phyloP scores from a whole-genome alignment of 2,329 filamentous ascomycete species.

The Trichoderma sp. region DNA sequence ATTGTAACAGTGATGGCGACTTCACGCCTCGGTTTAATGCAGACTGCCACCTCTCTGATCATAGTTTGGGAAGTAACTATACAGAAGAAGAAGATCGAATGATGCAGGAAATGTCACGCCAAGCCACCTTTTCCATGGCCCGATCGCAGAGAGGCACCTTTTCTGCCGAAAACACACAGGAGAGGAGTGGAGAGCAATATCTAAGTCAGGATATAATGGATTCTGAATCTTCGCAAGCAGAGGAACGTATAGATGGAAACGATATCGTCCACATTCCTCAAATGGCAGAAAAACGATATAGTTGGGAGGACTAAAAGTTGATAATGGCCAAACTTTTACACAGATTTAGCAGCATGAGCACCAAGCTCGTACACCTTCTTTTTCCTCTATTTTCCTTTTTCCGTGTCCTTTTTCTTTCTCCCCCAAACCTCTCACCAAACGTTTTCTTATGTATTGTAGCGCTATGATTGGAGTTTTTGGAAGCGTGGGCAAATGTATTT shows the following conservation, averaged over 20 bases:
- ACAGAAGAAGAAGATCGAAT: conserved; percentile 54
- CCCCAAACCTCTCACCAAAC: neutral
- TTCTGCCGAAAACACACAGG: conserved; percentile 8
- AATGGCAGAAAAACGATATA: conserved; percentile 51
- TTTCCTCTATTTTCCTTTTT: neutral
- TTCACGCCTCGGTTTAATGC: conserved; percentile 20
- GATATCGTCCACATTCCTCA: conserved; percentile 56
- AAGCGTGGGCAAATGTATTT: neutral
- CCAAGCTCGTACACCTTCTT: neutral
- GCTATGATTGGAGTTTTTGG: conserved; percentile 13
- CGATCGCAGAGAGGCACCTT: neutral
- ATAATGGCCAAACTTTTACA: neutral
- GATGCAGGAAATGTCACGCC: conserved; percentile 34
- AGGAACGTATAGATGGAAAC: conserved; percentile 47
- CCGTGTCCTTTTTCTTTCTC: neutral
- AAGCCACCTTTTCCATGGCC: conserved; percentile 28
- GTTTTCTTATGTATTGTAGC: neutral
- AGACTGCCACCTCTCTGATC: conserved; percentile 30
- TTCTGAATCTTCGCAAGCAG: conserved; percentile 33
- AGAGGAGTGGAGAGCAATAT: neutral
- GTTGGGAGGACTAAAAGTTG: conserved; percentile 47
- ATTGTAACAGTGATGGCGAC: conserved; percentile 1
- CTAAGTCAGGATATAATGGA: conserved; percentile 2
- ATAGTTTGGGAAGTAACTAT: conserved; percentile 58
- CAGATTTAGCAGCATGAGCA: neutral